Conservation (phyloP, 257 asterid species). For the Prunella vulgaris region DNA sequence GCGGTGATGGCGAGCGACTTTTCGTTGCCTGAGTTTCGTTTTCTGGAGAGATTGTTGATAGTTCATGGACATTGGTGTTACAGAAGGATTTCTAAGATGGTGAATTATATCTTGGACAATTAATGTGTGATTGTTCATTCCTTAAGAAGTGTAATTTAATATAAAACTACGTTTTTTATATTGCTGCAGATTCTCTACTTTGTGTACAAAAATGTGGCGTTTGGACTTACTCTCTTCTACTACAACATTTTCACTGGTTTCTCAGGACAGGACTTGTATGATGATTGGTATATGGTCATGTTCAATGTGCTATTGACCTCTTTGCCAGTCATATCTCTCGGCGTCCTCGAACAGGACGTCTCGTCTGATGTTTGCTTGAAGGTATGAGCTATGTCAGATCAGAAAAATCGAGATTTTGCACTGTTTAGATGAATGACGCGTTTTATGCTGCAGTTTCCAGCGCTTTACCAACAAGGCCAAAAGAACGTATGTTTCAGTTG, state of each 20-base stretch:
- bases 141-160: not conserved
- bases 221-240: slow-evolving; percentile 67
- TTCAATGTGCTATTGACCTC: slow-evolving; percentile 70
- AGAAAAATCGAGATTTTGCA: not conserved
- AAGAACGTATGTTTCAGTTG: slow-evolving; percentile 46
- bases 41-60: slow-evolving; percentile 51
- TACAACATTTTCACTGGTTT: slow-evolving; percentile 49
- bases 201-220: slow-evolving; percentile 59
- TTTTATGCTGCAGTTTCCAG: slow-evolving; percentile 40
- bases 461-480: slow-evolving; percentile 55
- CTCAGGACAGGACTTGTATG: slow-evolving; percentile 53
- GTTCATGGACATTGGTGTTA: slow-evolving; percentile 74
- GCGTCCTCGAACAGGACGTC: slow-evolving; percentile 67
- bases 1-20: slow-evolving; percentile 80
- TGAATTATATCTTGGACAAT: not conserved
- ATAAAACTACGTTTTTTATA: not conserved
- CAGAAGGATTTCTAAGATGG: slow-evolving; percentile 62
- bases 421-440: not conserved
- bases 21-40: slow-evolving; percentile 55
- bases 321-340: slow-evolving; percentile 62
- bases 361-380: slow-evolving; percentile 54
- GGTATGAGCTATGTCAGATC: slow-evolving; percentile 24
- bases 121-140: not conserved
- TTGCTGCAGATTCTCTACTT: slow-evolving; percentile 57
- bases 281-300: slow-evolving; percentile 69